A percentile compares a stretch with the other conserved stretches of the same genome.
Evolutionary conservation across 345 rosid genomes (phyloP).

Genomic region (Brassica incana): DNA sequence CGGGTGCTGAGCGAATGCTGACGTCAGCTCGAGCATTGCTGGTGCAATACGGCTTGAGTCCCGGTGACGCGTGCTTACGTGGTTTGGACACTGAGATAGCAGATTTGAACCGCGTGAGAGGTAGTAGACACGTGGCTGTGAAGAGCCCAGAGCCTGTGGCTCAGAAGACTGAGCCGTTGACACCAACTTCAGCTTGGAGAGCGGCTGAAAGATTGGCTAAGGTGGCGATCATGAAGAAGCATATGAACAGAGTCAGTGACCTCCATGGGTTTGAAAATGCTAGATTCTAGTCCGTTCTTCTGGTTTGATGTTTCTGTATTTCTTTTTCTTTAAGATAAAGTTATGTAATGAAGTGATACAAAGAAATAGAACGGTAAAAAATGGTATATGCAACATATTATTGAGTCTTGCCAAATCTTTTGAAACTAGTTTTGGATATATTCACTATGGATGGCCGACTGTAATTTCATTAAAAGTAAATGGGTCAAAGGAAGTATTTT

Average conservation of each 20-base stretch:
- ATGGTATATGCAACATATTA: conserved; percentile 15
- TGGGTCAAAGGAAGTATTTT: background rate
- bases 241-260: conserved; percentile 91
- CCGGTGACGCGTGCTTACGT: conserved; percentile 52
- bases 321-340: background rate
- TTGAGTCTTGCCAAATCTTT: background rate
- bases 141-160: conserved; percentile 36
- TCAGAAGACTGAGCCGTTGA: conserved; percentile 64
- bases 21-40: conserved; percentile 70
- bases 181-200: conserved; percentile 93
- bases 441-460: background rate
- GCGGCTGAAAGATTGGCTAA: conserved; percentile 95
- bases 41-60: conserved; percentile 44
- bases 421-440: background rate
- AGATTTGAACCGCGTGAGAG: conserved; percentile 52
- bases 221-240: conserved; percentile 86
- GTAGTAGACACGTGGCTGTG: conserved; percentile 24
- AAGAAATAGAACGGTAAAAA: conserved; percentile 23
- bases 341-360: conserved; percentile 44
- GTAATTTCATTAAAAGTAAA: background rate
- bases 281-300: conserved; percentile 58
- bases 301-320: background rate
- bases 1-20: conserved; percentile 62
- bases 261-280: conserved; percentile 97
- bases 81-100: conserved; percentile 66